Percentiles rank a stretch among this genome's conserved stretches.
phyloP scores from a whole-genome alignment of 495 filamentous ascomycete species.

The Penicillium longicatenatum region DNA sequence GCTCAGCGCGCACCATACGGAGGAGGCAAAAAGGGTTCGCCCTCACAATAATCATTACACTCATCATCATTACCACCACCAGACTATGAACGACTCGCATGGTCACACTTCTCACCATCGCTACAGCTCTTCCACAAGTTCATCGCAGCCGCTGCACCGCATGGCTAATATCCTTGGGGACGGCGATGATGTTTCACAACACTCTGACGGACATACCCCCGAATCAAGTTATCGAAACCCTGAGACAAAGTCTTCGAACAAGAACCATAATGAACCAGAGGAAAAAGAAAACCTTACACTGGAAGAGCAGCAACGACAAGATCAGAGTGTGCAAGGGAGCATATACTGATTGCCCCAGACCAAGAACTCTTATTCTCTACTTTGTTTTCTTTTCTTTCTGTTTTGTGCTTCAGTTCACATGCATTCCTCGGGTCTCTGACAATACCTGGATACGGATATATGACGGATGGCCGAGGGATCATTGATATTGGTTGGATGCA shows the following conservation, averaged over 20 bases:
- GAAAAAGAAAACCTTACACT: constrained; percentile 18
- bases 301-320: constrained; percentile 31
- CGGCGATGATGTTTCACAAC: constrained; percentile 27
- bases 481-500: neutral
- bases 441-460: neutral
- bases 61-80: constrained; percentile 30
- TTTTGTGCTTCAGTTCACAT: neutral
- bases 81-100: constrained; percentile 19
- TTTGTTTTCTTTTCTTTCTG: neutral
- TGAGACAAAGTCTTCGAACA: neutral
- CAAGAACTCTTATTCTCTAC: neutral
- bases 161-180: constrained; percentile 45
- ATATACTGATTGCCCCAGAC: constrained; percentile 31
- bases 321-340: constrained; percentile 44
- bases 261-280: constrained; percentile 9
- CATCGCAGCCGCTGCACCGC: constrained; percentile 39
- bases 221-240: constrained; percentile 1
- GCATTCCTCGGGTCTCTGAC: neutral
- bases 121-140: constrained; percentile 15
- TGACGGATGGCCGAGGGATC: neutral
- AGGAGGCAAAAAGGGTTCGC: constrained; percentile 26
- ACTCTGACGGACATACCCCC: constrained; percentile 13
- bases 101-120: constrained; percentile 20
- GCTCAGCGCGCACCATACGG: constrained; percentile 38
- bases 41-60: constrained; percentile 27